Evolutionary conservation across 495 filamentous ascomycete species (phyloP).

Genomic region (Durotheca rogersii): DNA sequence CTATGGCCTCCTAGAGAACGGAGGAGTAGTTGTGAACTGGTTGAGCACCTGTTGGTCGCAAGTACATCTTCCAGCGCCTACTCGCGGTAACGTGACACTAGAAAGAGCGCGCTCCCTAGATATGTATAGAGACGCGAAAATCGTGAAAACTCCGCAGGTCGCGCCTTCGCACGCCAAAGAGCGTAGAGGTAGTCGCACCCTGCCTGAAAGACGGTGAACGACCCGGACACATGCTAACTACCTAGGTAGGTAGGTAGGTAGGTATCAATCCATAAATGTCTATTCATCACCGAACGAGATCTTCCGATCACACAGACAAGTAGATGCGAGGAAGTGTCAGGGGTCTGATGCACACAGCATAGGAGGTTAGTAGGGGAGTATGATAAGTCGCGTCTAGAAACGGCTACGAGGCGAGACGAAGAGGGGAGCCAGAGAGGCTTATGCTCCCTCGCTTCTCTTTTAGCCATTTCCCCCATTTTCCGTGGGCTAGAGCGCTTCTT

Average conservation of each 20-base stretch:
- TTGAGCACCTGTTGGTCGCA: constrained; percentile 8
- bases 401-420: neutral
- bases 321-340: constrained; percentile 11
- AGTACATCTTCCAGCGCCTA: constrained; percentile 13
- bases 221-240: no score
- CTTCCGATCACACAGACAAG: no score
- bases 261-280: no score
- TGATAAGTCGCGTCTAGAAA: neutral
- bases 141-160: constrained; percentile 22
- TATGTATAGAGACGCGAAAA: constrained; percentile 13
- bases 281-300: no score
- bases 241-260: no score
- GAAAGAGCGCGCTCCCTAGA: neutral
- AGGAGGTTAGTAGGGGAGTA: no score
- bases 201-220: no score
- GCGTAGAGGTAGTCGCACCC: constrained; percentile 11
- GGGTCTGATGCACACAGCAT: no score
- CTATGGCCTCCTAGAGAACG: no score
- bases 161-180: constrained; percentile 25
- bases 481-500: constrained; percentile 29
- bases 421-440: no score
- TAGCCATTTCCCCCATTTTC: constrained; percentile 17
- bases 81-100: neutral
- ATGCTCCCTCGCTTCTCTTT: neutral
- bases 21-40: no score